Base-by-base conservation (phyloP, 108 stramenopile genomes). In the Tribonema minus region DNA sequence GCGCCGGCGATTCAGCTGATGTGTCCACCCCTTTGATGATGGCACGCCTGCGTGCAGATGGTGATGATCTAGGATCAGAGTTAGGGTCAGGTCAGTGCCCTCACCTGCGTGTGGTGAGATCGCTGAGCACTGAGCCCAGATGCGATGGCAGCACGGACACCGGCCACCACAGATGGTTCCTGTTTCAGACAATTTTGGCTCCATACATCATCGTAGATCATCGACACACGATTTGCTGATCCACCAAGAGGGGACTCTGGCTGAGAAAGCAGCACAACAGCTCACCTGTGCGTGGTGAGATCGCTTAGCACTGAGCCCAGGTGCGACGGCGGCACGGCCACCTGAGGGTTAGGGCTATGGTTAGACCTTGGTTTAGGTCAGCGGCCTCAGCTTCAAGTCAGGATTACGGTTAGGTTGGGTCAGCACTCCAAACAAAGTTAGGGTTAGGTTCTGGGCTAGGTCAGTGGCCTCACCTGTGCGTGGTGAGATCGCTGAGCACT, bases 241-340 rank as follows among this genome's bases (percentile, higher is more conserved):
- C n/a, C n/a, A n/a, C n/a, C n/a, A n/a, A 25, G 9, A 28, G 26
- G 27, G n/a, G n/a, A n/a, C n/a, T n/a, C n/a, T n/a, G 27, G 27
- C 29, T 28, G n/a, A n/a, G n/a, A n/a, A n/a, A n/a, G n/a, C n/a
- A n/a, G n/a, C n/a, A 9, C 70, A 68, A 23, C 41, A 71, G 32
- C 70, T 36, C 61, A 82, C 66, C 36, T 67, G 58, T 33, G 71
- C 81, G 71, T 71, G 27, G 81, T 72, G n/a, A 82, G 35, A 54
- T 54, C 46, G 20, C 15, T 54, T 54, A 54, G 46, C 20, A 54
- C 46, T 15, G 9, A 20, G 9, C 46, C 46, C 20, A 54, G 20
- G 20, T 54, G 20, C 15, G 15, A 15, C 20, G 20, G 46, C 9
- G 46, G 46, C 20, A 54, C 46, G 20, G 15, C 46, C 9, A 54